Percentiles rank a stretch among this genome's conserved stretches.
These are phyloP conservation scores for Cryptococcus hybrid DNA, from an alignment of 1,284 basidiomycete species.

Conservation along the genomic window DNA sequence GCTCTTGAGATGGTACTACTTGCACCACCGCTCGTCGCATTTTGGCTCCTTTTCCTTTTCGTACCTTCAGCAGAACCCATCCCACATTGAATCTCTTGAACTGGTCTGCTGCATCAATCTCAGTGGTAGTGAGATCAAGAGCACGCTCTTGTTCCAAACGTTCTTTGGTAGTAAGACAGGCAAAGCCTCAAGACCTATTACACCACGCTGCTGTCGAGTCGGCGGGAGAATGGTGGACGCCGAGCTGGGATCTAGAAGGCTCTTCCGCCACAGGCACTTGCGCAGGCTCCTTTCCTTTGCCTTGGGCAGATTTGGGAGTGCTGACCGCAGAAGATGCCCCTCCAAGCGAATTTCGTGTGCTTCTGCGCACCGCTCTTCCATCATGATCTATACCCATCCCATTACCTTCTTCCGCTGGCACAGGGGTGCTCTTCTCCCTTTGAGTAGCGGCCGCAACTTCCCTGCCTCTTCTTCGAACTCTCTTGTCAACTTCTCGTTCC, in stretches of 20 bases:
- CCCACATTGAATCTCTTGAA: constrained; percentile 83
- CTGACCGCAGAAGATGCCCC: not conserved
- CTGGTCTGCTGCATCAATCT: constrained; percentile 68
- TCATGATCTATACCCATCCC: not conserved
- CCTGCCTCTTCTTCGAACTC: not conserved
- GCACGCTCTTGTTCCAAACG: constrained; percentile 37
- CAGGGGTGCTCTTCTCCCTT: not conserved
- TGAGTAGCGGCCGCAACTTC: not conserved
- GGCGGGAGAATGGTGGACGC: not conserved
- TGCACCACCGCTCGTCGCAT: no score
- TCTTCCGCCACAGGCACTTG: no score
- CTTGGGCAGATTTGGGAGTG: no score
- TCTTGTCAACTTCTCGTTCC: no score
- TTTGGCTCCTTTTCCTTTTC: constrained; percentile 42
- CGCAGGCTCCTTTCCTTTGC: no score
- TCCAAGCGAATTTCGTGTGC: not conserved
- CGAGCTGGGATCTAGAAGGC: no score
- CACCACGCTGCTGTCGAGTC: constrained; percentile 31
- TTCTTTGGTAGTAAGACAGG: constrained; percentile 46
- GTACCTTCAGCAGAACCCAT: constrained; percentile 79
- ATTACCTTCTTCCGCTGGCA: not conserved
- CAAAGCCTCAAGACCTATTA: constrained; percentile 31
- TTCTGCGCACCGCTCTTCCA: not conserved
- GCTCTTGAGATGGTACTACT: no score
- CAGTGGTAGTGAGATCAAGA: constrained; percentile 55